Base-by-base conservation (phyloP, 106 monocot species). In the Xerophyta viscosa region DNA sequence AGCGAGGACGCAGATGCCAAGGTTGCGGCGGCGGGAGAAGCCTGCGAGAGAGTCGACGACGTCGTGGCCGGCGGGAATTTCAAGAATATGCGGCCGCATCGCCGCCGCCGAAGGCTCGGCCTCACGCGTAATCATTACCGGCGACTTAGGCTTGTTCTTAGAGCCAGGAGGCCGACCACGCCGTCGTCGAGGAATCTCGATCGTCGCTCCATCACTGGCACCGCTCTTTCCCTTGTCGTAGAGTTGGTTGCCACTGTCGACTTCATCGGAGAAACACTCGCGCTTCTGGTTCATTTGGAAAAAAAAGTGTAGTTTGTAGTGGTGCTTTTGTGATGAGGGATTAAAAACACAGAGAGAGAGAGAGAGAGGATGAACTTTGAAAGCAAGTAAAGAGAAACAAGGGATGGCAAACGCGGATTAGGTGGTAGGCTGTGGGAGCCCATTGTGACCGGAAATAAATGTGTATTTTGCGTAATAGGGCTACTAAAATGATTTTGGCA, bases 101-200 rank as follows among this genome's bases (percentile, higher is more conserved):
- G 75, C 72, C 6, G 78, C 71, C 4, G 61, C 10, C 3, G 68
- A 8, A 13, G 53, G 51, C 21, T 69, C 69, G 0, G 49, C 31
- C 6, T 74, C 81, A 13, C 71, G 50, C 18, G 81, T 67, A 54
- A 71, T 68, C 28, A 78, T 63, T 17, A 75, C 64, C 11, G 87
- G 71, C 0, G 81, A 74, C 61, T 87, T 87, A 3, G 81, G 81
- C 57, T 62, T 77, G 74, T 87, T 87, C 67, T 87, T 87, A 10
- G 87, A 81, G 10, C 87, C 87, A 20, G 67, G 77, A 0, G 87
- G 87, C 2, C 87, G 58, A 6, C 87, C 87, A 4, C 81, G 45
- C n/a, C 56, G 67, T 41, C 71, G 58, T 50, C 62, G 57, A 4
- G 46, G 58, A 23, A 76, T 37, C 66, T 72, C 80, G 45, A 78